Evolutionary conservation across 345 rosid genomes (phyloP), one percentile per base, ranked within the genome.

Genomic region (Hibiscus tridactylites): DNA sequence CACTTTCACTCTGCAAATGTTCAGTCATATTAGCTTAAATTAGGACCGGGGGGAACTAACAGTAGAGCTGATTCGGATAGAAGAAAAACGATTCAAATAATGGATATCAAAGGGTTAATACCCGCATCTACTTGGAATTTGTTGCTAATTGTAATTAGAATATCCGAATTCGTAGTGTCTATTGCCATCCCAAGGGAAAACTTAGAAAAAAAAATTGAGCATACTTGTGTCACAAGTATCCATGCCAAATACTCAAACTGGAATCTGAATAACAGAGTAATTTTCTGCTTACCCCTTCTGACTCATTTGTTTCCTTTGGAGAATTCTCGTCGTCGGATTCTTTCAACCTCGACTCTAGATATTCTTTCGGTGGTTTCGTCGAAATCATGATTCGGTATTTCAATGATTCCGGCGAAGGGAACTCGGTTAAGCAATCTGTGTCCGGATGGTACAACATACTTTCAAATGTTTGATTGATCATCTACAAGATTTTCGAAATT

Each of bases 361-460:
- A 90, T 78, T 95, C 98, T 77, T 87, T 89, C 21, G 99, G 99
- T 0, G 90, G 99, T 74, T 95, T 95, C 15, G 99, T 95, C 39
- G 99, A 95, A 70, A 95, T 89, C n/a, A 95, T 83, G 46, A 95
- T 83, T 61, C 85, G 86, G 63, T 76, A 74, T 81, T 82, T 86
- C 73, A 95, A 29, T 24, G 88, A 87, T 72, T 89, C 88, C 2
- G 99, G 98, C 15, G 98, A 85, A 65, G 98, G 99, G 77, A 92
- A 88, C 50, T 92, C 91, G 52, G 35, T 65, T 49, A 95, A 84
- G 83, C 78, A 71, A 56, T 88, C 90, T 58, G 87, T 82, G 28
- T 77, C 85, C 49, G 99, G 94, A 79, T 77, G 68, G 73, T 88
- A 87, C 71, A 95, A 78, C 84, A 84, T 84, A 44, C 73, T 74